These are phyloP conservation scores for Nidularia pulvinata DNA, from an alignment of 768 basidiomycete genomes.

Conservation along the genomic window DNA sequence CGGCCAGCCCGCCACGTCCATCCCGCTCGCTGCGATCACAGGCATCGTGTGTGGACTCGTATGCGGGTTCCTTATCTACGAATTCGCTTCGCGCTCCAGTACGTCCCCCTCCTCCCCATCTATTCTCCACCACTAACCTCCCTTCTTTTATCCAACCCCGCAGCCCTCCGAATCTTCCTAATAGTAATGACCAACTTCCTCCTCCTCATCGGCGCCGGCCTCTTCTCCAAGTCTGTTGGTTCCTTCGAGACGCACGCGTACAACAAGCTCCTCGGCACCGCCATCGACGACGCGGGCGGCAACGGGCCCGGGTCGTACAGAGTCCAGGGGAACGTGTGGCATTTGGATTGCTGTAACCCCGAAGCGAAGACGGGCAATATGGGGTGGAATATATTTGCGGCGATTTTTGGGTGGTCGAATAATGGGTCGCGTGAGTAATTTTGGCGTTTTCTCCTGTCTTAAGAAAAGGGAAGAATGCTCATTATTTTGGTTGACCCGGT, in stretches of 20 bases:
- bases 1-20: slow-evolving; percentile 76
- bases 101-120: slow-evolving; percentile 18
- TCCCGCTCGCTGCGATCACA: slow-evolving; percentile 88
- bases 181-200: slow-evolving; percentile 91
- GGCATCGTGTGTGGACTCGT: slow-evolving; percentile 79
- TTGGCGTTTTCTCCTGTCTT: too few species aligned
- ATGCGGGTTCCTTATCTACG: slow-evolving; percentile 78
- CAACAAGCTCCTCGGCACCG: slow-evolving; percentile 66
- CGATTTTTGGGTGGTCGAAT: slow-evolving; percentile 90
- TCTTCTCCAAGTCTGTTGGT: slow-evolving; percentile 81
- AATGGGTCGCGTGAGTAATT: slow-evolving; percentile 70
- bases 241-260: slow-evolving; percentile 72
- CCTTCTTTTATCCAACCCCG: too few species aligned
- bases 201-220: slow-evolving; percentile 91
- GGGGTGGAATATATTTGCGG: slow-evolving; percentile 84
- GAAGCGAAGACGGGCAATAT: slow-evolving; percentile 44
- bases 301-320: slow-evolving; percentile 85
- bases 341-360: slow-evolving; percentile 80
- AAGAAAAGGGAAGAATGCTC: too few species aligned
- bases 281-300: slow-evolving; percentile 67
- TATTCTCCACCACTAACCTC: too few species aligned
- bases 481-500: not conserved
- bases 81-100: slow-evolving; percentile 77
- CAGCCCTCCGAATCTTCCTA: slow-evolving; percentile 87
- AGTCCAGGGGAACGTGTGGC: slow-evolving; percentile 87